Base-by-base conservation (phyloP, 2,329 filamentous ascomycete genomes). In the Ophiocordyceps camponoti-leonardi region DNA sequence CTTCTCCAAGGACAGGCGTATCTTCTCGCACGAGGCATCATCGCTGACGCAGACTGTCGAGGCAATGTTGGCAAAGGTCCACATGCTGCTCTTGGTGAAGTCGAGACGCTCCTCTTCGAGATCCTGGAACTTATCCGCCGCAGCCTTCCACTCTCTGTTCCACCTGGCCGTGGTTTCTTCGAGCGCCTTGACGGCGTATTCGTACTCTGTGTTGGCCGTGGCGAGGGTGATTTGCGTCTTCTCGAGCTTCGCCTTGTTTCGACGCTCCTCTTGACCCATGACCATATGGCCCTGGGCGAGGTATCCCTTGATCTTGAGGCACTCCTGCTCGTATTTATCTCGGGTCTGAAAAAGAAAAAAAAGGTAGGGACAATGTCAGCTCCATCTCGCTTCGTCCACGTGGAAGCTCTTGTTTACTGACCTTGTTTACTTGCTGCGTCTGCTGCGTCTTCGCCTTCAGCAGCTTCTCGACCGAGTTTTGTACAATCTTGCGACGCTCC, bases 211-310 rank as follows among this genome's bases (percentile, higher is more conserved):
- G 64, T 93, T 96, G 49, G 88, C 88, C 8, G 81, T 80, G 0
- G 88, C 88, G 48, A 98, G 75, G 56, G 88, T 93, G 55, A 95
- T 92, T 61, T 98, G 92, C 1, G 92, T 96, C 73, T 98, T 98
- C 63, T 98, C 92, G 41, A 98, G 75, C 65, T 94, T 96, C 20
- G 90, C 88, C 67, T 98, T 98, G 64, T 98, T 98, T 67, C 94
- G 95, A 26, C 92, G 79, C 67, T 98, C 92, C 61, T 98, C 92
- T 56, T 98, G 92, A 14, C 92, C 92, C 92, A 98, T 98, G 47
- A 98, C 92, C 92, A 98, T 98, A 61, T 98, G 93, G 11, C 92
- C 92, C 64, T 98, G 92, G 4, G 93, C 92, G 5, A 98, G 77
- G 58, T 98, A 98, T 37, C 92, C 92, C 65, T 98, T 98, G 62